Base-by-base conservation (phyloP, 441 rosid species). In the Flueggea neowawraea region DNA sequence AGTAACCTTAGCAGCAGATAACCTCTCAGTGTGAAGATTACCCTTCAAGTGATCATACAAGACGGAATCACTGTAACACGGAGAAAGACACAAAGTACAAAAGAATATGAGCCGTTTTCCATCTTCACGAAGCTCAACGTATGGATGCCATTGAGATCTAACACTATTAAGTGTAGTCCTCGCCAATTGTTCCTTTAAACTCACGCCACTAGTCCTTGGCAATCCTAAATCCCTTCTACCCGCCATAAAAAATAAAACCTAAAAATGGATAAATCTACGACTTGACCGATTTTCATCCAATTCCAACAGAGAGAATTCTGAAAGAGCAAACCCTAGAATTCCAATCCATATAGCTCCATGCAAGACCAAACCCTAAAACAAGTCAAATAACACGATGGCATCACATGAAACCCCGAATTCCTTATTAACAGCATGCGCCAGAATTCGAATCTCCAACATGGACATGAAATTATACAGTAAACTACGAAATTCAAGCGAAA, bases 1-100 rank as follows among this genome's bases (percentile, higher is more conserved):
- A 12, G 97, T 95, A 61, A 78, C 60, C 79, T 73, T 87, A 36
- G 97, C 96, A 45, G 86, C 83, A 44, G 81, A 74, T 44, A 89
- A 72, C 73, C 96, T 91, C 85, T 80, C 81, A 10, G 55, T 64
- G 67, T 91, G 97, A 72, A 86, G 92, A 56, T 69, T 86, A 5
- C 99, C 99, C 54, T 73, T 84, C 75, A 95, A 77, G 75, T 95
- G 97, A 65, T 79, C 91, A 68, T 73, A 75, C 88, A 95, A 73
- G 62, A 86, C 82, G 0, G 86, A 17, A 60, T 89, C 95, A 71
- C 90, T 82, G 57, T 89, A 88, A 67, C 97, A 95, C 0, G 91
- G 96, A 10, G 96, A 75, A 31, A 86, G 96, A 60, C 99, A 89
- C 84, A 91, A 57, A 61, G 87, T 84, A 73, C 98, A 91, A 76